Percentiles rank a stretch among this genome's conserved stretches.
Conservation (phyloP, 2,329 filamentous ascomycete genomes). For the Geosmithia morbida region DNA sequence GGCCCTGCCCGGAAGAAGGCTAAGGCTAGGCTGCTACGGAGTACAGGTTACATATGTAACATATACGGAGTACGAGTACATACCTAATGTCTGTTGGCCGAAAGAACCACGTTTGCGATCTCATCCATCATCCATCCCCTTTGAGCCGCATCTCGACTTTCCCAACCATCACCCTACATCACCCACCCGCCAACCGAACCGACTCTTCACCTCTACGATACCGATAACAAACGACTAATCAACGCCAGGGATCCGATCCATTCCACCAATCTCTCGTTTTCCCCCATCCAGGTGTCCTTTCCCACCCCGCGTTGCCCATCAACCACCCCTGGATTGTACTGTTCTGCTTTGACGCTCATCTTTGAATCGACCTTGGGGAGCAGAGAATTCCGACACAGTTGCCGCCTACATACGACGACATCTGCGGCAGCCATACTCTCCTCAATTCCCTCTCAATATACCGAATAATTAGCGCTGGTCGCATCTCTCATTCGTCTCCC, state of each 20-base stretch:
- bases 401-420: not conserved
- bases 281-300: not conserved
- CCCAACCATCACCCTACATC: not conserved
- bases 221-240: not conserved
- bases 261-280: not conserved
- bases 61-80: too few relatives aligned
- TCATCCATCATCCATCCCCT: not conserved
- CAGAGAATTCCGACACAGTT: not conserved
- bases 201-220: not conserved
- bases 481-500: conserved; percentile 7
- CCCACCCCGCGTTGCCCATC: not conserved
- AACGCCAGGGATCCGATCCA: not conserved
- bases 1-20: too few relatives aligned
- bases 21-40: too few relatives aligned
- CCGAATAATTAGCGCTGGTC: conserved; percentile 16
- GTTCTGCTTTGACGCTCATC: not conserved
- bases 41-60: too few relatives aligned
- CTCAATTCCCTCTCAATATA: not conserved
- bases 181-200: not conserved
- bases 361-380: not conserved
- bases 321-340: not conserved
- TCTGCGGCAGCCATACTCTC: not conserved
- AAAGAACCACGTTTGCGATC: conserved; percentile 2
- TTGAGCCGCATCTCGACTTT: not conserved
- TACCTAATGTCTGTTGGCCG: not conserved